These are phyloP conservation scores for Colletotrichum ledebouriae DNA, from an alignment of 2,329 filamentous ascomycete genomes.

Conservation along the genomic window DNA sequence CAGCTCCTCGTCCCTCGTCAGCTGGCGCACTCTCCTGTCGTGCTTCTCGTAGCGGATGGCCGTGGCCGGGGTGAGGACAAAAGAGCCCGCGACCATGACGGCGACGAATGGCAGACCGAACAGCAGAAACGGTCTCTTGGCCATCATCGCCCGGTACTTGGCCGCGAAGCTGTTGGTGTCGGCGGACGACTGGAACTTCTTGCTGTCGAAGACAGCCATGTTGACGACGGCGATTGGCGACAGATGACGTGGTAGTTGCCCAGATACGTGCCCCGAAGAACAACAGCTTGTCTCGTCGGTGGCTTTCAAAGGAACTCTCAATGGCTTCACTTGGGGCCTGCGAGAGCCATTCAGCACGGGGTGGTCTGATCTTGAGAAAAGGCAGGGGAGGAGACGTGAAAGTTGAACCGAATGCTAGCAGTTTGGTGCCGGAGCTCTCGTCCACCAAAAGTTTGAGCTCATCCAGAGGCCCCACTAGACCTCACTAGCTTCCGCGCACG, in stretches of 20 bases:
- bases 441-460: conserved; percentile 33
- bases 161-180: conserved; percentile 78
- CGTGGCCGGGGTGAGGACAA: conserved; percentile 93
- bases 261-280: background rate
- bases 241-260: background rate
- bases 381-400: background rate
- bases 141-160: conserved; percentile 81
- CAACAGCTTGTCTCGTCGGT: background rate
- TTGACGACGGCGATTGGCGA: conserved; percentile 41
- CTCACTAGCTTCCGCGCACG: conserved; percentile 17
- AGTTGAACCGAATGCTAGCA: background rate
- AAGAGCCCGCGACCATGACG: conserved; percentile 91
- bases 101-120: conserved; percentile 95
- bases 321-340: conserved; percentile 13
- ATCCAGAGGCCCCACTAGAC: conserved; percentile 15
- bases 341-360: background rate
- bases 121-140: conserved; percentile 86
- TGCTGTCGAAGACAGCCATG: conserved; percentile 76
- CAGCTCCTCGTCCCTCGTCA: conserved; percentile 89
- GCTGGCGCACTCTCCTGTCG: conserved; percentile 87
- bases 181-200: conserved; percentile 77
- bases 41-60: conserved; percentile 94
- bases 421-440: conserved; percentile 10
- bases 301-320: background rate
- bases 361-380: conserved; percentile 32